Conservation (phyloP, 2,329 filamentous ascomycete species). For the Diatrype stigma region DNA sequence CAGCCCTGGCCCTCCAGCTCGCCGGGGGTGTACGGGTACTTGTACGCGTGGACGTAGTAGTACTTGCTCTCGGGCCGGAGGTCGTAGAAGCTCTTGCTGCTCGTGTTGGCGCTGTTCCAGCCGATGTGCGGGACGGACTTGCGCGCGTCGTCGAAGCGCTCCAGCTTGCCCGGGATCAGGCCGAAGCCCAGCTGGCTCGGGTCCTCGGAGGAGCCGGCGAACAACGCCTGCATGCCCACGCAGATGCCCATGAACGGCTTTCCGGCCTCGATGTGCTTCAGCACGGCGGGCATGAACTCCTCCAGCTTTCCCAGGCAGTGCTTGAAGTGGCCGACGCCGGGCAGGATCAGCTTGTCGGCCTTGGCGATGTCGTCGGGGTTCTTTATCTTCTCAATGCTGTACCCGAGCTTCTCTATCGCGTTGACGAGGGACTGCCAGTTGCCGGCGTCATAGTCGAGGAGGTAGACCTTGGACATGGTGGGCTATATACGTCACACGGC, state of each 20-base stretch:
- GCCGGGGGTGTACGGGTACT: slow-evolving; percentile 68
- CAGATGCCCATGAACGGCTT: slow-evolving; percentile 99
- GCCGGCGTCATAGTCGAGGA: slow-evolving; percentile 87
- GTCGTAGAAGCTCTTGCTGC: slow-evolving; percentile 62
- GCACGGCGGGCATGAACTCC: slow-evolving; percentile 79
- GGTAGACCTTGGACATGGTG: slow-evolving; percentile 71
- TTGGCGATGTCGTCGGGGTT: slow-evolving; percentile 77
- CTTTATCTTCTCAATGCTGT: slow-evolving; percentile 86
- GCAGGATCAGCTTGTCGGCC: slow-evolving; percentile 92
- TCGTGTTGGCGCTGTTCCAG: slow-evolving; percentile 85
- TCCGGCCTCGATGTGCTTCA: slow-evolving; percentile 76
- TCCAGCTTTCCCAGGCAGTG: slow-evolving; percentile 90
- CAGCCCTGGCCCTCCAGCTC: slow-evolving; percentile 78
- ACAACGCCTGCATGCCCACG: slow-evolving; percentile 88
- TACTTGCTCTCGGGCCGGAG: slow-evolving; percentile 83
- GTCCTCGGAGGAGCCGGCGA: slow-evolving; percentile 80
- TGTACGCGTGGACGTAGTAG: slow-evolving; percentile 98
- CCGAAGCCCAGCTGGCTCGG: slow-evolving; percentile 68
- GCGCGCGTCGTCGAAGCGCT: slow-evolving; percentile 68
- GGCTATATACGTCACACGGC: slow-evolving; percentile 2
- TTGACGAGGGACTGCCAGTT: slow-evolving; percentile 96
- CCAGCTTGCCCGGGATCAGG: slow-evolving; percentile 65
- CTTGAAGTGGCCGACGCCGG: slow-evolving; percentile 95
- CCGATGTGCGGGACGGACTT: slow-evolving; percentile 99
- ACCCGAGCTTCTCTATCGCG: slow-evolving; percentile 93